Evolutionary conservation across 225 moss, liverwort and hornwort species (phyloP), one percentile per base, ranked within the genome.

Genomic region (Takakia lepidozioides): DNA sequence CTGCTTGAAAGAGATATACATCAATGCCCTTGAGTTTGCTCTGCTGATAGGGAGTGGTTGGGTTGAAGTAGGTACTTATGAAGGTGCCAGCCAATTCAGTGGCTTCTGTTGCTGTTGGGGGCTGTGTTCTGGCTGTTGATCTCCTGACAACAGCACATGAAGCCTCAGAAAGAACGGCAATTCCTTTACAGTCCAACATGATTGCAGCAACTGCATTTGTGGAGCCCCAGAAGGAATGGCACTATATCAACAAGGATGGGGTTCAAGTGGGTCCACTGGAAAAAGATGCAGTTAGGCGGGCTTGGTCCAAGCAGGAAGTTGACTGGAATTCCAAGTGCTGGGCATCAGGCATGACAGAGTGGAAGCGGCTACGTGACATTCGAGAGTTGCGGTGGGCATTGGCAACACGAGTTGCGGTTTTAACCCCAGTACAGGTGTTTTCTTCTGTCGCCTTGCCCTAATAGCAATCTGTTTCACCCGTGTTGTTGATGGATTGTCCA

Each of bases 151-250:
- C 84, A 41, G 87, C 91, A 50, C 91, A 92, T 65, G 91, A 92
- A 70, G 87, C 91, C 5, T 92, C 91, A 17, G 91, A 92, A 59
- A 81, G 91, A 67, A 92, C 91, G 29, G 87, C 79, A 40, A 79
- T 92, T 42, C 91, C 91, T 13, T 62, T 92, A 53, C 91, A 92
- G 68, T 92, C 91, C 49, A 92, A 92, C 55, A 70, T 92, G 51
- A 84, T 92, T 58, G 91, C 91, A 39, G 91, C 84, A 2, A 71
- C 84, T 66, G 91, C 91, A 42, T 92, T 92, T 44, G 83, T 87
- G 15, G 91, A 92, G 66, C 84, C 91, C 29, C 82, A 87, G 54
- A 92, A 92, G 66, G 91, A 92, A 64, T 92, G 91, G 91, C 80
- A 87, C 51, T 92, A 84, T 52, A 75, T 87, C 23, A 61, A 64